Conservation (phyloP, 2,329 filamentous ascomycete genomes). For the Pseudogymnoascus sp. region DNA sequence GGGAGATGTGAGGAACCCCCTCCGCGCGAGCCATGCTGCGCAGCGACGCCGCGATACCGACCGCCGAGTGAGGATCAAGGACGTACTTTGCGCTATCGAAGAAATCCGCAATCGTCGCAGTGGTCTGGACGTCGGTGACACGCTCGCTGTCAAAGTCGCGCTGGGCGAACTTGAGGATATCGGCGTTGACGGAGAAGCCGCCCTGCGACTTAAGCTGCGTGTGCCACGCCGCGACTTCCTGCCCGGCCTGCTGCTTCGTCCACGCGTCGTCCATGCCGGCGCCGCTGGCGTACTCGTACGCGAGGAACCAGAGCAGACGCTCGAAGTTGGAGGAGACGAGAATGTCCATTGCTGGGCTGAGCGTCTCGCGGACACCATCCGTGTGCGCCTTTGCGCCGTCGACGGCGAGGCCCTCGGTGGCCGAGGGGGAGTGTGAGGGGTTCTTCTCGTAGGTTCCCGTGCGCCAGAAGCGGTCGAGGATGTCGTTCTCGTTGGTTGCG, state of each 20-base stretch:
- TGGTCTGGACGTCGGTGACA: slow-evolving; percentile 58
- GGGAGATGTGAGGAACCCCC: slow-evolving; percentile 60
- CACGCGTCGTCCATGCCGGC: slow-evolving; percentile 57
- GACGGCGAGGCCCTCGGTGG: slow-evolving; percentile 45
- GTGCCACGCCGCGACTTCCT: slow-evolving; percentile 73
- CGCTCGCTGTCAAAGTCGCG: slow-evolving; percentile 75
- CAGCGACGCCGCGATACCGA: slow-evolving; percentile 71
- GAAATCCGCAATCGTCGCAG: slow-evolving; percentile 55
- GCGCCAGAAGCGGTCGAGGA: slow-evolving; percentile 91
- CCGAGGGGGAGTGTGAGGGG: slow-evolving; percentile 49
- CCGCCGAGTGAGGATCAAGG: slow-evolving; percentile 86
- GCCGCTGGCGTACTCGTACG: slow-evolving; percentile 59
- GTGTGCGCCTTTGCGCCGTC: slow-evolving; percentile 56
- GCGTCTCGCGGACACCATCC: slow-evolving; percentile 79
- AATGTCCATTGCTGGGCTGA: slow-evolving; percentile 96
- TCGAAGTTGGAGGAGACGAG: slow-evolving; percentile 96
- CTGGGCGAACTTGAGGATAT: slow-evolving; percentile 64
- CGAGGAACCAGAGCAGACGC: slow-evolving; percentile 86
- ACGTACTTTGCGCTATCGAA: slow-evolving; percentile 57
- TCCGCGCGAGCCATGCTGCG: slow-evolving; percentile 55
- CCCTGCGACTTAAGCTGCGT: slow-evolving; percentile 71
- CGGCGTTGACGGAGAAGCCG: slow-evolving; percentile 71
- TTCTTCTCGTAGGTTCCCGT: slow-evolving; percentile 86
- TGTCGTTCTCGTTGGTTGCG: slow-evolving; percentile 96
- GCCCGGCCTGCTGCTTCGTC: slow-evolving; percentile 63